These are phyloP conservation scores for Macroventuria anomochaeta DNA, from an alignment of 2,329 filamentous ascomycete species.

Conservation along the genomic window DNA sequence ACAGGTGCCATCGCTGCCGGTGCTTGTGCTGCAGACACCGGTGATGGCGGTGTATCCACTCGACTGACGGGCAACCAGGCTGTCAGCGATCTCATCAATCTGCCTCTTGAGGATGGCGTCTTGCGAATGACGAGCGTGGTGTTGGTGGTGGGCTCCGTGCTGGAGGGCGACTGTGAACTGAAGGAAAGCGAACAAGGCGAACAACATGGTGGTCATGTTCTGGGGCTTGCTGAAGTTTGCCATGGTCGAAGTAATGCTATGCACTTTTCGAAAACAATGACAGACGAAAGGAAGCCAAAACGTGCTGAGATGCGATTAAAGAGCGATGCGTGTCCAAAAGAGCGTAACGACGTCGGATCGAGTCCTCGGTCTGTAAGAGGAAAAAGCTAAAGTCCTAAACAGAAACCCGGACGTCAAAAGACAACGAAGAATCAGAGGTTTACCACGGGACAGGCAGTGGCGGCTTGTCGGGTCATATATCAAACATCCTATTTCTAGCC, in stretches of 20 bases:
- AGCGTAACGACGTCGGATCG: conserved; percentile 44
- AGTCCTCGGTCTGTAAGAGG: conserved; percentile 37
- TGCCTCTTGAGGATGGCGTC: conserved; percentile 32
- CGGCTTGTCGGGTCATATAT: conserved; percentile 43
- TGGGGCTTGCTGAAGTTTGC: conserved; percentile 46
- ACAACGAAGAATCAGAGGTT: conserved; percentile 40
- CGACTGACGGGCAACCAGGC: conserved; percentile 35
- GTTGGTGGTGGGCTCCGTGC: conserved; percentile 31
- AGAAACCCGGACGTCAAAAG: conserved; percentile 38
- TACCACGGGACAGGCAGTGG: conserved; percentile 33
- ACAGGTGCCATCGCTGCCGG: conserved; percentile 33
- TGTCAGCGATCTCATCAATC: conserved; percentile 31
- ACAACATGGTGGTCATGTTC: conserved; percentile 42
- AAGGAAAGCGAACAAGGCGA: conserved; percentile 43
- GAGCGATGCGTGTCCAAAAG: conserved; percentile 34
- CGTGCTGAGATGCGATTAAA: conserved; percentile 19
- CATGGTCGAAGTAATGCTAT: conserved; percentile 29
- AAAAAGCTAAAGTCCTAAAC: conserved; percentile 24
- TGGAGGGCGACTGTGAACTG: conserved; percentile 41
- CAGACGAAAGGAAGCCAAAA: conserved; percentile 19
- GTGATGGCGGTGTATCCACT: conserved; percentile 33
- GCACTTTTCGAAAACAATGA: conserved; percentile 19
- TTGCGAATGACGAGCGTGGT: conserved; percentile 25
- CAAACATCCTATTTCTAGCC: conserved; percentile 30
- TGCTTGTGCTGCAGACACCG: conserved; percentile 37